Conservation (phyloP, 2,329 filamentous ascomycete species). For the Aspergillus proliferans region DNA sequence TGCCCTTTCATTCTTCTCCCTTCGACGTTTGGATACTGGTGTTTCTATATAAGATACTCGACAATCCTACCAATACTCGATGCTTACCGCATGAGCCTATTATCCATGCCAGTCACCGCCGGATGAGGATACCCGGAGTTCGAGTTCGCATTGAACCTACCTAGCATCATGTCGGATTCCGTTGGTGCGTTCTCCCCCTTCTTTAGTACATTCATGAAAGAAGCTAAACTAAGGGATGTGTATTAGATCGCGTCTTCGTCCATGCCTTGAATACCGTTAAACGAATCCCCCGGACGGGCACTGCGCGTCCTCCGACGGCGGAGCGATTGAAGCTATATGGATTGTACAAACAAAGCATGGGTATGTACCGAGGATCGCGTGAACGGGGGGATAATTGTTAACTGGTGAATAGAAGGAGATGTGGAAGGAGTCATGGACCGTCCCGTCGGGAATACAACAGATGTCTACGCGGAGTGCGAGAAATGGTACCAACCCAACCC, state of each 20-base stretch:
- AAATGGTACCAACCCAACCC: constrained; percentile 53
- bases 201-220: neutral
- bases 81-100: neutral
- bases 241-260: constrained; percentile 88
- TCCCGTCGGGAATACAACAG: constrained; percentile 52
- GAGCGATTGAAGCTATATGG: constrained; percentile 92
- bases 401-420: constrained; percentile 63
- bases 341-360: constrained; percentile 97
- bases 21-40: neutral
- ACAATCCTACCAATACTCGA: too few relatives aligned
- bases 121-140: constrained; percentile 19
- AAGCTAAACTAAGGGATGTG: neutral
- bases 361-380: constrained; percentile 28
- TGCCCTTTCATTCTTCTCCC: neutral
- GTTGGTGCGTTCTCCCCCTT: constrained; percentile 32
- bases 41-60: neutral
- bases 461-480: constrained; percentile 51
- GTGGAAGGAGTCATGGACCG: constrained; percentile 90
- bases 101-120: constrained; percentile 26
- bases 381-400: constrained; percentile 1
- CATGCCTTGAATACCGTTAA: constrained; percentile 98
- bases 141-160: constrained; percentile 1
- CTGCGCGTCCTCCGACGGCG: constrained; percentile 74
- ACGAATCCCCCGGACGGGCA: constrained; percentile 90
- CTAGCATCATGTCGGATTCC: constrained; percentile 40